phyloP scores from a whole-genome alignment of 2,329 filamentous ascomycete genomes.

The Lachnum nothofagi region DNA sequence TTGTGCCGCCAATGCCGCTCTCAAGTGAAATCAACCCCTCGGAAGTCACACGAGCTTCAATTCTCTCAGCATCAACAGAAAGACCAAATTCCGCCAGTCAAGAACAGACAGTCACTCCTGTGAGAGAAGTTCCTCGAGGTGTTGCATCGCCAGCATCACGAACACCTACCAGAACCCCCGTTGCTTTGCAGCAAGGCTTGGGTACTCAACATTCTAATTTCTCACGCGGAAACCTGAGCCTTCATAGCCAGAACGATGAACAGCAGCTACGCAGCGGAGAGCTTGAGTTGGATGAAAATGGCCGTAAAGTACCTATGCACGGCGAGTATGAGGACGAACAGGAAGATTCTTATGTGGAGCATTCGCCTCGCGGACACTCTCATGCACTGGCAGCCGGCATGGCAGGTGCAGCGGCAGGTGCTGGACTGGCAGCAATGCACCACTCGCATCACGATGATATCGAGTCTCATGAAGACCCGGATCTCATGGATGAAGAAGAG shows the following conservation, averaged over 20 bases:
- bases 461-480: conserved; percentile 22
- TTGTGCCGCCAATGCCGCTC: conserved; percentile 75
- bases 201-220: conserved; percentile 57
- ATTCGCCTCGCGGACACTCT: conserved; percentile 30
- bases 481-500: conserved; percentile 29
- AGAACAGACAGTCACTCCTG: conserved; percentile 47
- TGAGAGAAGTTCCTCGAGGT: conserved; percentile 60
- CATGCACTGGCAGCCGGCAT: conserved; percentile 25
- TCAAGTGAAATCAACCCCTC: conserved; percentile 82
- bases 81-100: conserved; percentile 64
- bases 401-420: conserved; percentile 31
- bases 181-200: conserved; percentile 52
- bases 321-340: conserved; percentile 19
- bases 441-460: conserved; percentile 30
- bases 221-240: conserved; percentile 44
- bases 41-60: conserved; percentile 81
- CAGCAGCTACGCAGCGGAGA: conserved; percentile 37
- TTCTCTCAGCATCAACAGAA: conserved; percentile 76
- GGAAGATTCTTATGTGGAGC: conserved; percentile 24
- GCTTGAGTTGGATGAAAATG: conserved; percentile 33
- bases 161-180: conserved; percentile 57
- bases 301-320: conserved; percentile 30
- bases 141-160: conserved; percentile 57
- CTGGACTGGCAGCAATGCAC: conserved; percentile 37
- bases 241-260: conserved; percentile 40